Percentiles rank a stretch among this genome's conserved stretches.
Conservation (phyloP, 495 filamentous ascomycete genomes). For the Oidiodendron maius region DNA sequence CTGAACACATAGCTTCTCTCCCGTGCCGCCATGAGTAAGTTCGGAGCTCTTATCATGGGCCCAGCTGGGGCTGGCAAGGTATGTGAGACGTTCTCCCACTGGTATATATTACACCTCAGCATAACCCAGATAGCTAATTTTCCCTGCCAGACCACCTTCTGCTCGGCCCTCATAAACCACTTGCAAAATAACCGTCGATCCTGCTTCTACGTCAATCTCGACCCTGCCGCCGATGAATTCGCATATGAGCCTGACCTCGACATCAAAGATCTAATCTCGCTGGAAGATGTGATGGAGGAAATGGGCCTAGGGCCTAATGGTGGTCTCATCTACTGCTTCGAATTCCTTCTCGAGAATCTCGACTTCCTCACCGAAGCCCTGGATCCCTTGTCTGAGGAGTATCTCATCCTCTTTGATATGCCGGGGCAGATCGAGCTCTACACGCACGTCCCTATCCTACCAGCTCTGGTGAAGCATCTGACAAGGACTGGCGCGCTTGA, state of each 20-base stretch:
- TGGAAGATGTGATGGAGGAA: conserved; percentile 99
- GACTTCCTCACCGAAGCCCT: conserved; percentile 88
- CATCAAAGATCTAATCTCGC: conserved; percentile 91
- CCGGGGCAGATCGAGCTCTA: conserved; percentile 98
- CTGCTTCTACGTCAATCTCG: conserved; percentile 93
- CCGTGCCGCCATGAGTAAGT: conserved; percentile 73
- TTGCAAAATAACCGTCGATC: conserved; percentile 83
- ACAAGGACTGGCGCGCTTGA: conserved; percentile 74
- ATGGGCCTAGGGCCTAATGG: conserved; percentile 90
- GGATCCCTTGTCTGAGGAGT: conserved; percentile 85
- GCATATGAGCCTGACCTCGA: conserved; percentile 89
- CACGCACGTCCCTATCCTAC: conserved; percentile 90
- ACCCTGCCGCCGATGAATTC: conserved; percentile 92
- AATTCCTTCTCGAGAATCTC: conserved; percentile 90
- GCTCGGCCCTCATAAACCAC: conserved; percentile 86
- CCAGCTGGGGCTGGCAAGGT: conserved; percentile 85
- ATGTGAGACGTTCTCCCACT: conserved; percentile 14
- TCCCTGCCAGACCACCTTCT: conserved; percentile 88
- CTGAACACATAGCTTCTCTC: conserved; percentile 10
- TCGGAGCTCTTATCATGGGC: conserved; percentile 90
- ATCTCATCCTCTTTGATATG: conserved; percentile 96
- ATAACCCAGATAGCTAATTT: background rate
- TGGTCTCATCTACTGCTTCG: conserved; percentile 96
- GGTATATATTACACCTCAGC: background rate
- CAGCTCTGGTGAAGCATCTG: conserved; percentile 76